Base-by-base conservation (phyloP, 2,329 filamentous ascomycete species). In the Pyrenochaeta sp. region DNA sequence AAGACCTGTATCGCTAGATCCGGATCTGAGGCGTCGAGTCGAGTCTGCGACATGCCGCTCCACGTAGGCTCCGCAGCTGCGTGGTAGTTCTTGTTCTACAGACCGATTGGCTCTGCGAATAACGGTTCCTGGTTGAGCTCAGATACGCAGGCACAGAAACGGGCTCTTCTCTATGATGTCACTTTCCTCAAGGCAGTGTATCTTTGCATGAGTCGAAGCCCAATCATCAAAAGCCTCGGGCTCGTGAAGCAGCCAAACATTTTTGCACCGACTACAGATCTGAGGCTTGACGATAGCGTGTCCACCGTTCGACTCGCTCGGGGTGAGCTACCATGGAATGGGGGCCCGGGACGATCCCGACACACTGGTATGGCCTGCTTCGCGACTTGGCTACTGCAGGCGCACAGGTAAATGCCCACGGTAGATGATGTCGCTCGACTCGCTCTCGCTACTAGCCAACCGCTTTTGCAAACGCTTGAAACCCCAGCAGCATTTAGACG, bases 271-370 rank as follows among this genome's bases (percentile, higher is more conserved):
- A 52, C 58, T 54, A 43, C 45, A 53, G 56, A 61, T 27, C 57
- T 64, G 62, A 61, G 57, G 58, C 58, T 57, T 58, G 52, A 50
- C 28, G 43, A 52, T 53, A 52, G 50, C 45, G 50, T 42, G 32
- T 49, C 50, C 43, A 47, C 56, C 55, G 50, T 54, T 65, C 54
- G 59, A 67, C 34, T 58, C 42, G 59, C 49, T 61, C 50, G 52
- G 58, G 50, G 61, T 52, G 56, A 64, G 64, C 66, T 68, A 66
- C 65, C 64, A 58, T 65, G 60, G 54, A 54, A 64, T 60, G 66
- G 67, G 60, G 61, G 61, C 37, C 61, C 62, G 59, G 62, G 58
- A 55, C 43, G 57, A 48, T 61, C 62, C 67, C 64, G 65, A 45
- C 37, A 58, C 54, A 48, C 60, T 59, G 64, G 65, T 58, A 62